Base-by-base conservation (phyloP, 139 green algal genomes). In the Haematococcus lacustris region DNA sequence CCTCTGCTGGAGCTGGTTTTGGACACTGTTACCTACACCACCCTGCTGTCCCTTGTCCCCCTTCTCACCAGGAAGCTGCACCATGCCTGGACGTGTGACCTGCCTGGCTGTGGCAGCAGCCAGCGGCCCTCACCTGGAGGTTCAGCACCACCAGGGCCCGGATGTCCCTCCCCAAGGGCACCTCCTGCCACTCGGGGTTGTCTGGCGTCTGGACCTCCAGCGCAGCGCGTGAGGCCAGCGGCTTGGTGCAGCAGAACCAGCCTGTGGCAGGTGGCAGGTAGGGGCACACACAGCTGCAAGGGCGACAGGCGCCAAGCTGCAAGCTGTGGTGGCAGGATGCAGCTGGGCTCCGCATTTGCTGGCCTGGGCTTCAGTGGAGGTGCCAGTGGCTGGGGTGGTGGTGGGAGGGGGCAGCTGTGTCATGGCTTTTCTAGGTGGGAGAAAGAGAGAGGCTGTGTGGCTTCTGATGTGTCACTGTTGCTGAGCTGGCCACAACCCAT, bases 61-160 rank as follows among this genome's bases (percentile, higher is more conserved):
- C n/a, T n/a, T n/a, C n/a, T n/a, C n/a, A n/a, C n/a, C n/a, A n/a
- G n/a, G n/a, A n/a, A n/a, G n/a, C n/a, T n/a, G n/a, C n/a, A n/a
- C n/a, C n/a, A n/a, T n/a, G n/a, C n/a, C n/a, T n/a, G n/a, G n/a
- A n/a, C n/a, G n/a, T n/a, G n/a, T n/a, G n/a, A n/a, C n/a, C n/a
- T n/a, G n/a, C n/a, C n/a, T n/a, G n/a, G n/a, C n/a, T n/a, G n/a
- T n/a, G n/a, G n/a, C n/a, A n/a, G n/a, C n/a, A n/a, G n/a, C n/a
- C n/a, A n/a, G n/a, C n/a, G n/a, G n/a, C n/a, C n/a, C n/a, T 57
- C n/a, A 59, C 74, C 75, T 82, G 82, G 50, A 92, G 74, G 64
- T 94, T 95, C 50, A 95, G 83, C 51, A 94, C 51, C 61, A 93
- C 86, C 0, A 95, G 53, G 13, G 86, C 90, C 69, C 87, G 84